Evolutionary conservation across 805 yeast species (phyloP).

Genomic region (Saturnispora dispora): DNA sequence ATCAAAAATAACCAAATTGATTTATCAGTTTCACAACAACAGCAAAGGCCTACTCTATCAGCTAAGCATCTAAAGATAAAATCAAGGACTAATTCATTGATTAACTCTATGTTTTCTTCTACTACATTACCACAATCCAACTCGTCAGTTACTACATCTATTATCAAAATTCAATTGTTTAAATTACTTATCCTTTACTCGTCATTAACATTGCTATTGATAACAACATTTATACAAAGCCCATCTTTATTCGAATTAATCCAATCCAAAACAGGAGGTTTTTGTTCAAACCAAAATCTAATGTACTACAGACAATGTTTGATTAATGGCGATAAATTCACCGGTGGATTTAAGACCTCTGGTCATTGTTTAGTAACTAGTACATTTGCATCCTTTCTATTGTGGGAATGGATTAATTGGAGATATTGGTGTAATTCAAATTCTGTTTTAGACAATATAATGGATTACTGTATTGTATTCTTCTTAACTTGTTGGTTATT

Average conservation of each 20-base stretch:
- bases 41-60: neutral
- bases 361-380: conserved; percentile 34
- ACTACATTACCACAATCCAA: neutral
- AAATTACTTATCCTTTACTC: conserved; percentile 17
- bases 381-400: conserved; percentile 25
- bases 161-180: conserved; percentile 1
- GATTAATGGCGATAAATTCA: conserved; percentile 25
- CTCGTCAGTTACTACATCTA: neutral
- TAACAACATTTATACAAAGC: neutral
- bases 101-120: neutral
- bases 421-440: conserved; percentile 4
- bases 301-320: conserved; percentile 18
- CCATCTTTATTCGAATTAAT: conserved; percentile 26
- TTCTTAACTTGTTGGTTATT: conserved; percentile 27
- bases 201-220: conserved; percentile 15
- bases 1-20: conserved; percentile 1
- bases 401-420: conserved; percentile 16
- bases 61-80: neutral
- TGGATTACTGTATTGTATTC: neutral
- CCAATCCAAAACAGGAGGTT: conserved; percentile 31
- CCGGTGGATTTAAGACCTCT: conserved; percentile 33
- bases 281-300: conserved; percentile 23
- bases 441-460: neutral
- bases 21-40: conserved; percentile 16
- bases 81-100: conserved; percentile 5